Evolutionary conservation across 2,329 filamentous ascomycete species (phyloP).

Genomic region (Periconia macrospinosa): DNA sequence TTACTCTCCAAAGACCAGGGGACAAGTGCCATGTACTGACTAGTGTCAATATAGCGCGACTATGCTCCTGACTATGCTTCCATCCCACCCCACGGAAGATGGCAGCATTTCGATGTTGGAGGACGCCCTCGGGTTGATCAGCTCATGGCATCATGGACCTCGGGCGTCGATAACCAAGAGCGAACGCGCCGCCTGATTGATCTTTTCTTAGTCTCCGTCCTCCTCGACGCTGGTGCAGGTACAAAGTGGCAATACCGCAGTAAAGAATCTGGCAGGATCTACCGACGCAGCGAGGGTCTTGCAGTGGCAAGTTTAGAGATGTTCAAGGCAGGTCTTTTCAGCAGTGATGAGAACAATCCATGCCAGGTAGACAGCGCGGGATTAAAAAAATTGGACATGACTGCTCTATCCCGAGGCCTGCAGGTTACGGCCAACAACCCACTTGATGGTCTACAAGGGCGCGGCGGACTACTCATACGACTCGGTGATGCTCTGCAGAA

Average conservation of each 20-base stretch:
- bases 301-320: constrained; percentile 80
- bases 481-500: constrained; percentile 78
- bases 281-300: constrained; percentile 83
- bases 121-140: constrained; percentile 73
- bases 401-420: constrained; percentile 76
- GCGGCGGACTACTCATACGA: constrained; percentile 75
- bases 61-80: constrained; percentile 67
- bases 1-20: not conserved
- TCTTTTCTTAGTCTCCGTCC: constrained; percentile 76
- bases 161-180: constrained; percentile 70
- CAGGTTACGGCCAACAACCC: constrained; percentile 82
- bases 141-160: constrained; percentile 69
- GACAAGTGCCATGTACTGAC: not conserved
- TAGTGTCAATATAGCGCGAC: constrained; percentile 58
- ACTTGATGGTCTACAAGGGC: constrained; percentile 81
- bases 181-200: constrained; percentile 75
- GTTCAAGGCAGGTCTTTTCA: constrained; percentile 92
- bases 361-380: constrained; percentile 88
- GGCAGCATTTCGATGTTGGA: constrained; percentile 84
- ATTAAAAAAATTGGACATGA: constrained; percentile 71
- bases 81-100: constrained; percentile 85
- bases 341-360: constrained; percentile 76
- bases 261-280: constrained; percentile 80
- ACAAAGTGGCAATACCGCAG: constrained; percentile 92
- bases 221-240: constrained; percentile 86